phyloP scores from a whole-genome alignment of 129 eudicot genomes.

The Daucus carota region DNA sequence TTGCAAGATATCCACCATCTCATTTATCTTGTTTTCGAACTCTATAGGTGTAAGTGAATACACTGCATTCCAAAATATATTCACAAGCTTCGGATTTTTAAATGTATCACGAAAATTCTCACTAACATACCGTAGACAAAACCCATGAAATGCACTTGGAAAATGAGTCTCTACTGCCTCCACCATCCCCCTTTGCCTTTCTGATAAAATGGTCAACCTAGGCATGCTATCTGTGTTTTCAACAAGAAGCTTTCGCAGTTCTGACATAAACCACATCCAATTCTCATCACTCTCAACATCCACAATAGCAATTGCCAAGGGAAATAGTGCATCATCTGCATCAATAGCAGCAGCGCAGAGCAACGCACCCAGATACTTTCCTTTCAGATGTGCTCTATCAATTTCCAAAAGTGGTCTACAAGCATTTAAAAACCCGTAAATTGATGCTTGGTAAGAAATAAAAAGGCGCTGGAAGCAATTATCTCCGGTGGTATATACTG shows the following conservation, averaged over 20 bases:
- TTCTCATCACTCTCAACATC: slow-evolving; percentile 87
- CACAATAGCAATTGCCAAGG: slow-evolving; percentile 83
- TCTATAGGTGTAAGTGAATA: slow-evolving; percentile 83
- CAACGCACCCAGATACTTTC: slow-evolving; percentile 78
- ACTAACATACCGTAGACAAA: slow-evolving; percentile 73
- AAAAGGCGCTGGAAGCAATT: slow-evolving; percentile 82
- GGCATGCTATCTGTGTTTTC: slow-evolving; percentile 94
- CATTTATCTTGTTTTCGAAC: slow-evolving; percentile 73
- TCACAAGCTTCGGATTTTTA: slow-evolving; percentile 81
- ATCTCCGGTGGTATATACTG: slow-evolving; percentile 70
- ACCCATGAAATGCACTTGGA: slow-evolving; percentile 89
- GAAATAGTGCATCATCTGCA: slow-evolving; percentile 80
- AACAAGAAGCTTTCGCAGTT: slow-evolving; percentile 86
- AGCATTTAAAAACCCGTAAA: slow-evolving; percentile 79
- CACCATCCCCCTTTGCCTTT: slow-evolving; percentile 75
- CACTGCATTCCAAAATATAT: slow-evolving; percentile 95
- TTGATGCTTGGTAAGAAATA: slow-evolving; percentile 77
- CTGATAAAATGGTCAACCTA: slow-evolving; percentile 79
- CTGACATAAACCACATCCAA: slow-evolving; percentile 99
- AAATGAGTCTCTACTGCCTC: slow-evolving; percentile 92
- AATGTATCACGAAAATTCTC: slow-evolving; percentile 94
- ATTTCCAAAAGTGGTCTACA: slow-evolving; percentile 92
- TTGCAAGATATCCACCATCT: slow-evolving; percentile 74
- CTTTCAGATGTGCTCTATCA: slow-evolving; percentile 79
- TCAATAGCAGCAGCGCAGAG: slow-evolving; percentile 89